These are phyloP conservation scores for Linum tenue DNA, from an alignment of 345 rosid species.

Conservation along the genomic window DNA sequence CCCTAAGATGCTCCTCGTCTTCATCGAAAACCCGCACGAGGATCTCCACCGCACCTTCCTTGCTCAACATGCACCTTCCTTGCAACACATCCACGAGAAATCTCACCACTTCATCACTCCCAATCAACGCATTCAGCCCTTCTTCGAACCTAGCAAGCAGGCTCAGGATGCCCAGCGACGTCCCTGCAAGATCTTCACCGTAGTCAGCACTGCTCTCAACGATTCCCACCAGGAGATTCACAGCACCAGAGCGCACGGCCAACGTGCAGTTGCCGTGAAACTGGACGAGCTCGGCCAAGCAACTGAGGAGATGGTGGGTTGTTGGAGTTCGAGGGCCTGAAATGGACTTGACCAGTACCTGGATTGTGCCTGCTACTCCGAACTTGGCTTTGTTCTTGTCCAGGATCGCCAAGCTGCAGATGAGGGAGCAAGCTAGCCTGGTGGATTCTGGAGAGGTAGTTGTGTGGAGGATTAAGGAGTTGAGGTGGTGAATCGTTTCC, in stretches of 20 bases:
- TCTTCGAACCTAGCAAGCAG: constrained; percentile 43
- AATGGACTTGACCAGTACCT: constrained; percentile 25
- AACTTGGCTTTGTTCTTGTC: constrained; percentile 68
- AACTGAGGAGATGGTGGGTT: constrained; percentile 38
- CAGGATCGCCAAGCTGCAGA: constrained; percentile 56
- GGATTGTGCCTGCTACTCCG: constrained; percentile 47
- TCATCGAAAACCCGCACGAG: constrained; percentile 44
- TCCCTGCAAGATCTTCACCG: constrained; percentile 32
- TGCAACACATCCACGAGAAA: constrained; percentile 38
- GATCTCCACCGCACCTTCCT: constrained; percentile 57
- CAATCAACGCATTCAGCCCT: constrained; percentile 33
- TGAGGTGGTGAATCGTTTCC: constrained; percentile 38
- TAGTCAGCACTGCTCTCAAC: constrained; percentile 20
- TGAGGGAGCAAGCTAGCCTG: constrained; percentile 36
- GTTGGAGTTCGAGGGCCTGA: constrained; percentile 18
- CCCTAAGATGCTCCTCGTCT: constrained; percentile 37
- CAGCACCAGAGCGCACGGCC: constrained; percentile 38
- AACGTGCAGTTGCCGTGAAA: constrained; percentile 58
- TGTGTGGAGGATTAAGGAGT: constrained; percentile 29
- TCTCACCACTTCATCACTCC: constrained; percentile 29
- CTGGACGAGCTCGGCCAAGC: constrained; percentile 49
- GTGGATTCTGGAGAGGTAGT: constrained; percentile 19
- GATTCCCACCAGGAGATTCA: constrained; percentile 24
- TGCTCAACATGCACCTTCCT: constrained; percentile 50
- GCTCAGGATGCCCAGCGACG: constrained; percentile 32